Evolutionary conservation across 2,329 filamentous ascomycete species (phyloP), one percentile per base, ranked within the genome.

Genomic region (Botrytis hyacinthi): DNA sequence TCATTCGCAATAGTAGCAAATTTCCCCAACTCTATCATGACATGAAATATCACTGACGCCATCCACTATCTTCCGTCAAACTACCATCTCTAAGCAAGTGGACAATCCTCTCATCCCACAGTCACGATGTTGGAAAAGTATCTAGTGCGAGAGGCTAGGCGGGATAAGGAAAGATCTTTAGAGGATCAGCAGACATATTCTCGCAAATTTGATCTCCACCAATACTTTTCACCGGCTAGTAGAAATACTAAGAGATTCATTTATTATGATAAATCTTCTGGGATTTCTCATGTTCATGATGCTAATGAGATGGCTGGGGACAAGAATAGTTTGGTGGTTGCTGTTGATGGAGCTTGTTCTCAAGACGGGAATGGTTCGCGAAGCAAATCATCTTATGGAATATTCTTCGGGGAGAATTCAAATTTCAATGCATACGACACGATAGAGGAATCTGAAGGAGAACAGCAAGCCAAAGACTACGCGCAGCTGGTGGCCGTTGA

Each of bases 161-260:
- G 66, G 35, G 26, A 68, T 22, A 18, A 44, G 18, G n/a, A 42
- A 4, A 68, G 66, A 4, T 68, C 66, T 42, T 3, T 5, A 0
- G 48, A 42, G 12, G 66, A 68, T 1, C n/a, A 16, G 37, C n/a
- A 16, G 29, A 68, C 42, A 16, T 68, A 9, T 14, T 57, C 66
- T 16, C 66, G 66, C 6, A 68, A 42, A 54, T 68, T 68, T 68
- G 48, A 68, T 22, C 66, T 68, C 2, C 66, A 68, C 57, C 66
- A 68, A 12, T 68, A 68, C 7, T 68, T 68, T n/a, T 68, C 66
- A 1, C 66, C 66, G 0, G 66, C 66, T 20, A 68, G 66, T 22
- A 57, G 66, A 5, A 68, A 68, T 26, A 68, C 48, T 6, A 54
- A 68, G 29, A 68, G 35, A 26, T 68, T 68, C 20, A 68, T 68